phyloP scores from a whole-genome alignment of 164 flowering plant genomes.

The Echeveria elegans region DNA sequence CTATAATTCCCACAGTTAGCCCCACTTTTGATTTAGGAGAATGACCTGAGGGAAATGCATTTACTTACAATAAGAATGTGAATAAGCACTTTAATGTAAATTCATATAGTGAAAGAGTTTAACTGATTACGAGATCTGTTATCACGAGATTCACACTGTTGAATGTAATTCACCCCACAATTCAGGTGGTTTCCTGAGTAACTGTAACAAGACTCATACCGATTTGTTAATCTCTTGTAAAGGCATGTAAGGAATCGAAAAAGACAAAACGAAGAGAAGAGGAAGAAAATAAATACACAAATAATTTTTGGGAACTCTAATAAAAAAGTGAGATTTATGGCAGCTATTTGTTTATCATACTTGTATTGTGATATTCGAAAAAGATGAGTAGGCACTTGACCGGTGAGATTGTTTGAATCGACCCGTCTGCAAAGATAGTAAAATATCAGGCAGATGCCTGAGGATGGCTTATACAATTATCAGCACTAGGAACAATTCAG shows the following conservation, averaged over 20 bases:
- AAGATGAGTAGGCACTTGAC: neutral
- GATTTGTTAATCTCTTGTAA: neutral
- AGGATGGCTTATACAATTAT: neutral
- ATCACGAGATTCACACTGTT: neutral
- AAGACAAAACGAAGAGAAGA: too few relatives aligned
- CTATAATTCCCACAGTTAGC: neutral
- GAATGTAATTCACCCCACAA: neutral
- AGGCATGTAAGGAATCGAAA: neutral
- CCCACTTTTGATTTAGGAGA: neutral
- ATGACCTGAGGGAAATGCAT: neutral
- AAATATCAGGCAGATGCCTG: neutral
- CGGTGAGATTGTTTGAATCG: neutral
- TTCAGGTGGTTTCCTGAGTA: neutral
- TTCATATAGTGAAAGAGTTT: neutral
- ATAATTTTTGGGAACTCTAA: too few relatives aligned
- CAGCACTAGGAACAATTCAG: neutral
- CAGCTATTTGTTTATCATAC: neutral
- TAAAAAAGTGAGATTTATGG: neutral
- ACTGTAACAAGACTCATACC: neutral
- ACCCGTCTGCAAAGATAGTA: neutral
- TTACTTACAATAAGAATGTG: neutral
- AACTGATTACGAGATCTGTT: neutral
- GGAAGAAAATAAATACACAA: neutral
- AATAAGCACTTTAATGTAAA: too few relatives aligned
- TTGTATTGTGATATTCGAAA: neutral